phyloP scores from a whole-genome alignment of 1,139 yeast species.

The Candida dubliniensis region DNA sequence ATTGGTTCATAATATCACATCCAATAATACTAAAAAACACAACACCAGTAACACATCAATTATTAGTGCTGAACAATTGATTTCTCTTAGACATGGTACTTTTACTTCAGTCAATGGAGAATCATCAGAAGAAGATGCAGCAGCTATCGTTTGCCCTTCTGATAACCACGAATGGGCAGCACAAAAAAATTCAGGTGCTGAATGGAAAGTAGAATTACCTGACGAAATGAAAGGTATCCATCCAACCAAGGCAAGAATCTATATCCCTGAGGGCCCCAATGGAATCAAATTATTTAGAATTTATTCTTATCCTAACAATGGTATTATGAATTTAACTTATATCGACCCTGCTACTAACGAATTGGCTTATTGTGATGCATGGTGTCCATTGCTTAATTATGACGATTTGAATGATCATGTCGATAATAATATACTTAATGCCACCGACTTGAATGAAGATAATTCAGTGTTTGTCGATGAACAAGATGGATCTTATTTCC shows the following conservation, averaged over 20 bases:
- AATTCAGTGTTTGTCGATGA: slow-evolving; percentile 30
- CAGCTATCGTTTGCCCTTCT: slow-evolving; percentile 60
- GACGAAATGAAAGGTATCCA: slow-evolving; percentile 48
- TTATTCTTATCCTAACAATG: slow-evolving; percentile 74
- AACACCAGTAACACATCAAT: slow-evolving; percentile 35
- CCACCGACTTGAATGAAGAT: slow-evolving; percentile 24
- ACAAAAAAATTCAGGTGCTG: slow-evolving; percentile 52
- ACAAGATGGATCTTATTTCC: slow-evolving; percentile 36
- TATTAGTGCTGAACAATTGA: slow-evolving; percentile 62
- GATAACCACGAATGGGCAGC: slow-evolving; percentile 56
- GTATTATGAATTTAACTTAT: slow-evolving; percentile 90
- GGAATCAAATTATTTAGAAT: slow-evolving; percentile 71
- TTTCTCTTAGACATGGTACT: slow-evolving; percentile 63
- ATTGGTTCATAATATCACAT: slow-evolving; percentile 33
- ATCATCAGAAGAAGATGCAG: slow-evolving; percentile 31
- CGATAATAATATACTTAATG: slow-evolving; percentile 20
- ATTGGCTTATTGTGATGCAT: slow-evolving; percentile 72
- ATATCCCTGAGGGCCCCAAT: slow-evolving; percentile 53
- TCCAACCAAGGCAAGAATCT: slow-evolving; percentile 77
- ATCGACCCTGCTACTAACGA: slow-evolving; percentile 68
- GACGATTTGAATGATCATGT: slow-evolving; percentile 28
- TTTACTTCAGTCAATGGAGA: slow-evolving; percentile 55
- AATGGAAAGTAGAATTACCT: slow-evolving; percentile 67
- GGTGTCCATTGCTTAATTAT: slow-evolving; percentile 64
- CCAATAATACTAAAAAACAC: slow-evolving; percentile 24